Evolutionary conservation across 1,284 basidiomycete species (phyloP).

Genomic region (Neolentinus lepideus): DNA sequence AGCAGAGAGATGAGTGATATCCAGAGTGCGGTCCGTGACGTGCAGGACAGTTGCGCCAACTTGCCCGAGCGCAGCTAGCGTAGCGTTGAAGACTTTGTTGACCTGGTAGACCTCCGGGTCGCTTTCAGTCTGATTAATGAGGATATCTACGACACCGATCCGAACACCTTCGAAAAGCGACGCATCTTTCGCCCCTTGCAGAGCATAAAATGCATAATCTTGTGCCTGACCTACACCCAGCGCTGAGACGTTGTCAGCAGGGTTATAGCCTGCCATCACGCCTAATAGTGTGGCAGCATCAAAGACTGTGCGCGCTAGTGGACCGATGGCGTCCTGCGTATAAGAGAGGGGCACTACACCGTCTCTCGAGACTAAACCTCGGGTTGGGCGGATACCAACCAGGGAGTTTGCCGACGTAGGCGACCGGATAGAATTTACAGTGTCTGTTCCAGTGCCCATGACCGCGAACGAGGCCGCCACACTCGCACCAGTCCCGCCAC

Average conservation of each 20-base stretch:
- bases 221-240: neutral
- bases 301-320: neutral
- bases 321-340: conserved; percentile 3
- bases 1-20: conserved; percentile 1
- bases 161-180: neutral
- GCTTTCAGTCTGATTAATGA: neutral
- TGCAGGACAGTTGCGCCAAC: neutral
- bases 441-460: conserved; percentile 1
- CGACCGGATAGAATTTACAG: conserved; percentile 3
- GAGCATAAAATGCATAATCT: neutral
- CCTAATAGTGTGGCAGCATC: conserved; percentile 1
- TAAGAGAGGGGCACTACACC: neutral
- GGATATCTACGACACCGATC: neutral
- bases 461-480: conserved; percentile 1
- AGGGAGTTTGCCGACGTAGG: conserved; percentile 3
- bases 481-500: neutral
- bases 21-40: neutral
- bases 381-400: conserved; percentile 1
- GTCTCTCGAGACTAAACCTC: neutral
- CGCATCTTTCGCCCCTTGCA: neutral
- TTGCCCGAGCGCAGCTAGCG: neutral
- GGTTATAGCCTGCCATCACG: neutral
- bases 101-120: conserved; percentile 2
- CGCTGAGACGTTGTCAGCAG: neutral
- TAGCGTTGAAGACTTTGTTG: conserved; percentile 4